These are phyloP conservation scores for Aspergillus sp. DNA, from an alignment of 2,329 filamentous ascomycete species.

Conservation along the genomic window DNA sequence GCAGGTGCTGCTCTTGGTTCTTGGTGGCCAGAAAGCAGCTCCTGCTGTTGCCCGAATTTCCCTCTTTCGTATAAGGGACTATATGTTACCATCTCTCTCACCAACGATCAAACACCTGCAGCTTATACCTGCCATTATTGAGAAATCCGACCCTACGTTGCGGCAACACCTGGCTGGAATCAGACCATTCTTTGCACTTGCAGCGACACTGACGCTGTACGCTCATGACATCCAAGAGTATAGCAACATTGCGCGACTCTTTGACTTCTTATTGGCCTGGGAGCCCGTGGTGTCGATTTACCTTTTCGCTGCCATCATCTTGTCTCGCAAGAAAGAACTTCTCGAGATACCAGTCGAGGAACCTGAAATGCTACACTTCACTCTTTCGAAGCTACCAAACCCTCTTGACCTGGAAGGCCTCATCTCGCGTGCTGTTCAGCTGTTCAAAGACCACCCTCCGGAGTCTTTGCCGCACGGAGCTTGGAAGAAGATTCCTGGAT, in stretches of 20 bases:
- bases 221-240: constrained; percentile 94
- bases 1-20: constrained; percentile 87
- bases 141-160: constrained; percentile 68
- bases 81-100: constrained; percentile 86
- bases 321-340: constrained; percentile 78
- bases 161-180: constrained; percentile 72
- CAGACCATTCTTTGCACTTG: constrained; percentile 87
- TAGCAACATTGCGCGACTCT: constrained; percentile 81
- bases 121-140: constrained; percentile 79
- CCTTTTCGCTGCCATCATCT: constrained; percentile 83
- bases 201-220: constrained; percentile 93
- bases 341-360: constrained; percentile 79
- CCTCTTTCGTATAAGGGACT: constrained; percentile 87
- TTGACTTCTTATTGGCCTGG: constrained; percentile 84
- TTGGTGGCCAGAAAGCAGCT: constrained; percentile 62
- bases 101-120: constrained; percentile 83
- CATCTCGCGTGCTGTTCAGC: constrained; percentile 62
- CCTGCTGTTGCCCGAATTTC: constrained; percentile 76
- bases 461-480: constrained; percentile 61
- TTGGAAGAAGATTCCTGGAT: constrained; percentile 70
- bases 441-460: constrained; percentile 70
- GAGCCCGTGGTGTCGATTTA: constrained; percentile 90
- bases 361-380: constrained; percentile 87
- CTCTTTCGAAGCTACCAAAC: constrained; percentile 80
- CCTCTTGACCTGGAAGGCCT: constrained; percentile 77